phyloP scores from a whole-genome alignment of 2,329 filamentous ascomycete species.

The Venturia oleaginea region DNA sequence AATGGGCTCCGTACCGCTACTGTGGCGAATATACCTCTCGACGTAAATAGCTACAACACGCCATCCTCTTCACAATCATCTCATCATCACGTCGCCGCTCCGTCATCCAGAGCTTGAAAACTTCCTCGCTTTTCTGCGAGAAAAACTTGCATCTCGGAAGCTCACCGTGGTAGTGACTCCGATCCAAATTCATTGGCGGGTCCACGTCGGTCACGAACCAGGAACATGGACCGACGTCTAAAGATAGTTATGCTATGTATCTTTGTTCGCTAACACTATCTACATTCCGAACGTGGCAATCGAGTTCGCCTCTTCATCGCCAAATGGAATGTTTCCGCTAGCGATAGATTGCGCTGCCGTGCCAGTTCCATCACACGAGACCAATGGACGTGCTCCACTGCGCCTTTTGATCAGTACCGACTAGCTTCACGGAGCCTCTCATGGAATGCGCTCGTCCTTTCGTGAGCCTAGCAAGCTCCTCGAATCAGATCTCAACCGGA shows the following conservation, averaged over 20 bases:
- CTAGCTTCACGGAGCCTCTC: not conserved
- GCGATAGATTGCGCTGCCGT: not conserved
- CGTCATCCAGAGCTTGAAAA: too few species aligned
- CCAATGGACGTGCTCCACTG: not conserved
- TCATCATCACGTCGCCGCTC: too few species aligned
- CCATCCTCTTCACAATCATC: too few species aligned
- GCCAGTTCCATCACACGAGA: not conserved
- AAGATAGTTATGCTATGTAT: not conserved
- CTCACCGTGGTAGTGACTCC: not conserved
- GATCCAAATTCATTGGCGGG: not conserved
- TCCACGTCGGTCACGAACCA: not conserved
- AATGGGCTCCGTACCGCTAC: not conserved
- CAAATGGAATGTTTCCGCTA: too few species aligned
- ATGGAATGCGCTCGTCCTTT: not conserved
- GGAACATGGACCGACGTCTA: not conserved
- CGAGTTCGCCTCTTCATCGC: not conserved
- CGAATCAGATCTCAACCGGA: not conserved
- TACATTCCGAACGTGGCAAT: not conserved
- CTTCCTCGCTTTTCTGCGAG: too few species aligned
- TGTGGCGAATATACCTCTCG: not conserved
- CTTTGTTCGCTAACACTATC: not conserved
- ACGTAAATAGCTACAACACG: too few species aligned
- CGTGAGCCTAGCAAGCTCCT: not conserved
- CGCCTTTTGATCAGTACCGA: not conserved
- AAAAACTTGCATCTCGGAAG: constrained; percentile 1